phyloP scores from a whole-genome alignment of 1,284 basidiomycete species.

The Ustilago curta region DNA sequence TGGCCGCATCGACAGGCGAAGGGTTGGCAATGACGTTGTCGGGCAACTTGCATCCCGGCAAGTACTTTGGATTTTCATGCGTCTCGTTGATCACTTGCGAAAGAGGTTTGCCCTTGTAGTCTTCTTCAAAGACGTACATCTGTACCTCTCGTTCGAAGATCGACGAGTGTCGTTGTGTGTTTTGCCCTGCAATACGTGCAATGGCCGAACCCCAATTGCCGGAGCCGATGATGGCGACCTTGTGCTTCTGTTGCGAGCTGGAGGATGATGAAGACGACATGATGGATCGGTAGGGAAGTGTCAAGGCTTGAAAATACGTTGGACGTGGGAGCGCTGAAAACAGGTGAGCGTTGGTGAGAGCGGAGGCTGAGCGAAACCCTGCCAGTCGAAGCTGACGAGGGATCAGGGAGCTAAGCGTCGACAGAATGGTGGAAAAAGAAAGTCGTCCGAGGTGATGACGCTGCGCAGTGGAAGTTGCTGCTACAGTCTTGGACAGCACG shows the following conservation, averaged over 20 bases:
- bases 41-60: conserved; percentile 73
- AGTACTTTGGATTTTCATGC: conserved; percentile 74
- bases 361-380: conserved; percentile 25
- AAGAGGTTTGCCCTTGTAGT: conserved; percentile 72
- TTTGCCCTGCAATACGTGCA: conserved; percentile 73
- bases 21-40: conserved; percentile 73
- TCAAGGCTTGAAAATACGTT: conserved; percentile 7
- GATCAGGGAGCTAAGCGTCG: conserved; percentile 24
- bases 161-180: conserved; percentile 71
- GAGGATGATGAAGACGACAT: conserved; percentile 36
- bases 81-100: conserved; percentile 74
- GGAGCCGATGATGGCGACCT: conserved; percentile 74
- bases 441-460: background rate
- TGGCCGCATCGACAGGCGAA: conserved; percentile 72
- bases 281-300: conserved; percentile 14
- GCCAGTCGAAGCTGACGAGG: conserved; percentile 41
- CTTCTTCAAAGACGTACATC: conserved; percentile 67
- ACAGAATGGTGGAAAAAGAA: conserved; percentile 28
- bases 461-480: background rate
- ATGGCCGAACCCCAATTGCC: conserved; percentile 73
- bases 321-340: background rate
- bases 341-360: background rate
- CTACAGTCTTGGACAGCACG: no score
- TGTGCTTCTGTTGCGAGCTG: conserved; percentile 70
- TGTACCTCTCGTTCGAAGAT: conserved; percentile 58